Base-by-base conservation (phyloP, 768 basidiomycete species). In the Phlegmacium glaucopus region DNA sequence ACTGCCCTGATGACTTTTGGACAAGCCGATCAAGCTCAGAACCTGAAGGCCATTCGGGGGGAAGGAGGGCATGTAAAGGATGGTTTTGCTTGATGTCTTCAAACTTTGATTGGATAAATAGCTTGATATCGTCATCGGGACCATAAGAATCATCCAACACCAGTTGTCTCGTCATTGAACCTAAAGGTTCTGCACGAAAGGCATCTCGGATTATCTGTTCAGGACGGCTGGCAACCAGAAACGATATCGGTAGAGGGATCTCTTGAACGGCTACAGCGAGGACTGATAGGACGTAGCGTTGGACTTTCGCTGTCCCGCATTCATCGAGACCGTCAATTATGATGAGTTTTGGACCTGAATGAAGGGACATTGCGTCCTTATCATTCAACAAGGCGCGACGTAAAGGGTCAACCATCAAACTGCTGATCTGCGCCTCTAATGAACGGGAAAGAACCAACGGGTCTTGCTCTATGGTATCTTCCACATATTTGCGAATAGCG, bases 181-280 rank as follows among this genome's bases (percentile, higher is more conserved):
- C 30, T 28, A 45, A 36, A 11, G 28, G 22, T 10, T 42, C 44
- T 18, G 48, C 28, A 1, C 54, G 50, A 30, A 61, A 61, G 4
- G 43, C 34, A 8, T 49, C 35, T 13, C 48, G 47, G 25, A 61
- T 54, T 11, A 53, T 47, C 1, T 40, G 45, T 30, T 61, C 60
- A 11, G 60, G 55, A 5, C 57, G 48, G 41, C 58, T 56, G 10
- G 55, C 51, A 7, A 62, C 29, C 7, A 62, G 48, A 29, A 62
- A 49, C n/a, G 46, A 45, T 37, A 60, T 39, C 2, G 55, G 55
- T 13, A 46, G 12, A 1, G 40, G 13, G 5, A 41, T 17, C 37
- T 30, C 10, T 22, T 22, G 32, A 50, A 34, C 4, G 42, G 54
- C 26, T n/a, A 36, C 41, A 9, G 43, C 22, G 5, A 22, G 5